These are phyloP conservation scores for Dispira parvispora DNA, from an alignment of 192 early-diverging fungal species.

Conservation along the genomic window DNA sequence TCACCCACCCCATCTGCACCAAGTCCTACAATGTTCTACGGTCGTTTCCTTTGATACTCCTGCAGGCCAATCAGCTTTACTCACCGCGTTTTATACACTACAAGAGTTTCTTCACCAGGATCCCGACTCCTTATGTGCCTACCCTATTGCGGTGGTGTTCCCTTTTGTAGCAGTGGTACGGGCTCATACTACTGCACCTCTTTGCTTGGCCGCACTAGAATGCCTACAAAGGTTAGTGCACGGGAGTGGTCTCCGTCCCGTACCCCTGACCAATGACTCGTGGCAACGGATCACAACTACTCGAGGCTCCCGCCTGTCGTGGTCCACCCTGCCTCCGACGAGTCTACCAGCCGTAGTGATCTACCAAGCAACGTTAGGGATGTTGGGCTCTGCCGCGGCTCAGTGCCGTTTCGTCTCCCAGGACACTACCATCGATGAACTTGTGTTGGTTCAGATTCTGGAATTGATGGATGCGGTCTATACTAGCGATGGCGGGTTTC, in stretches of 20 bases:
- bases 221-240: conserved; percentile 14
- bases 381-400: conserved; percentile 58
- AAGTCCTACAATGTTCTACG: not conserved
- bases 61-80: not conserved
- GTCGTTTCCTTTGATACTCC: not conserved
- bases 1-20: too few relatives aligned
- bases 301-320: not conserved
- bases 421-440: conserved; percentile 85
- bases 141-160: not conserved
- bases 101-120: not conserved
- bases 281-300: too few relatives aligned
- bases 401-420: conserved; percentile 94
- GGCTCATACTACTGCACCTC: not conserved
- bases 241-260: too few relatives aligned
- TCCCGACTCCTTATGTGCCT: not conserved
- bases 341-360: not conserved
- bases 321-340: not conserved
- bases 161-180: not conserved
- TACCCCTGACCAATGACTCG: too few relatives aligned
- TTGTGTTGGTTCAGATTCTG: conserved; percentile 80
- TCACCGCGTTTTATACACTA: not conserved
- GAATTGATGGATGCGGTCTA: conserved; percentile 60
- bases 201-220: conserved; percentile 11
- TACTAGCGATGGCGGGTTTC: conserved; percentile 45
- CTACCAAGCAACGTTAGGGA: conserved; percentile 17